Percentiles rank a stretch among this genome's conserved stretches.
These are phyloP conservation scores for Wickerhamomyces sp. DNA, from an alignment of 1,139 yeast species.

Conservation along the genomic window DNA sequence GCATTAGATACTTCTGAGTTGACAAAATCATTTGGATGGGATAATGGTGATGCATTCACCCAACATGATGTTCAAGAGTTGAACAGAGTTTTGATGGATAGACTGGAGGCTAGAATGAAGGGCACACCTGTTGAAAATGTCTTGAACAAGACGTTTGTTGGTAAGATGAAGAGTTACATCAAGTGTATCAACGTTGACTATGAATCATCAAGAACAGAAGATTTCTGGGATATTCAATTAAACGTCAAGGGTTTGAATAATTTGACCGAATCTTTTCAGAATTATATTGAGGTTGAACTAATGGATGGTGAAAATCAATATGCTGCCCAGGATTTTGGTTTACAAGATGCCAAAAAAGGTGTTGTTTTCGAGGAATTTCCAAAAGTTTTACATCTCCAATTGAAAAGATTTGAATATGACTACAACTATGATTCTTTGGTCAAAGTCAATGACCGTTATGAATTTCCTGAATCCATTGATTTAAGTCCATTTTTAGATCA, in stretches of 20 bases:
- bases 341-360: constrained; percentile 96
- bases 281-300: constrained; percentile 84
- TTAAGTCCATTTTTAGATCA: constrained; percentile 73
- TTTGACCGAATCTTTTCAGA: constrained; percentile 70
- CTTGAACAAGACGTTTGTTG: constrained; percentile 82
- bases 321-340: constrained; percentile 86
- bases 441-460: constrained; percentile 88
- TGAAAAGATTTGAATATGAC: constrained; percentile 92
- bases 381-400: constrained; percentile 85
- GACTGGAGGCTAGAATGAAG: constrained; percentile 87
- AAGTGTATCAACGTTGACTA: constrained; percentile 93
- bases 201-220: constrained; percentile 89
- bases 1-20: constrained; percentile 84
- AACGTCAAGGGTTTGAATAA: constrained; percentile 82
- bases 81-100: constrained; percentile 93
- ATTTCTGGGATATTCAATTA: constrained; percentile 96
- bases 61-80: constrained; percentile 98
- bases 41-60: constrained; percentile 88
- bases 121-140: constrained; percentile 80
- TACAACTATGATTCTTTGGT: constrained; percentile 85
- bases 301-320: constrained; percentile 94
- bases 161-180: constrained; percentile 92
- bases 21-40: constrained; percentile 97
- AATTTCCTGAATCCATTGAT: constrained; percentile 82
- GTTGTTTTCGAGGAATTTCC: constrained; percentile 90